Conservation (phyloP, 1,139 yeast species). For the Saccharomycopsis phalli region DNA sequence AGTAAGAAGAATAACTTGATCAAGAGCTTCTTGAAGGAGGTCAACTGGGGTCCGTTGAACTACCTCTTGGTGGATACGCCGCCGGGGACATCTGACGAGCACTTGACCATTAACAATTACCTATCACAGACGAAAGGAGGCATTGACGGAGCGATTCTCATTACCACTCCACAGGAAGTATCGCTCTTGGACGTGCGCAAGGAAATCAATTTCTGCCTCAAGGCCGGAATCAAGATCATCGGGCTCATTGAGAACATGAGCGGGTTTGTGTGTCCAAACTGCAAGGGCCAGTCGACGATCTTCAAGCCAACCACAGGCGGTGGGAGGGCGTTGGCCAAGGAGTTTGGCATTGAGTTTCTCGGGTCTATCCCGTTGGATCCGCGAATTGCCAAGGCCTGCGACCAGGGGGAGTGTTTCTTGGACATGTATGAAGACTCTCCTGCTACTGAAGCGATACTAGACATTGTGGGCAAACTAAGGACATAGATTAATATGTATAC, state of each 20-base stretch:
- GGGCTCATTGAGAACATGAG: conserved; percentile 98
- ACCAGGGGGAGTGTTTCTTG: conserved; percentile 76
- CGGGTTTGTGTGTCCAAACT: conserved; percentile 94
- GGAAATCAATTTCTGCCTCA: conserved; percentile 89
- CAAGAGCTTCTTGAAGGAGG: conserved; percentile 90
- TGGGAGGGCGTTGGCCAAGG: conserved; percentile 75
- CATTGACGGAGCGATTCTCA: conserved; percentile 89
- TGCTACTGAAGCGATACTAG: conserved; percentile 77
- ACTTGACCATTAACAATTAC: conserved; percentile 78
- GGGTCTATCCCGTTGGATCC: conserved; percentile 97
- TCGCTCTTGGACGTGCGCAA: conserved; percentile 90
- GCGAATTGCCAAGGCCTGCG: conserved; percentile 83
- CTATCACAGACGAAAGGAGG: conserved; percentile 67
- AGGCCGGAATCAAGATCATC: conserved; percentile 75
- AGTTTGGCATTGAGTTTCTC: conserved; percentile 63
- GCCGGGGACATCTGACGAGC: conserved; percentile 98
- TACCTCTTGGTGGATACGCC: conserved; percentile 93
- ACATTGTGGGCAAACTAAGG: conserved; percentile 56
- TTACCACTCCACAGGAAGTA: conserved; percentile 97
- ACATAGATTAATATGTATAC: too few species aligned
- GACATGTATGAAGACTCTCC: conserved; percentile 88
- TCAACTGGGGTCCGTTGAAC: conserved; percentile 92
- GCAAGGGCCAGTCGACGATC: conserved; percentile 83
- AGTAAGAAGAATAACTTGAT: conserved; percentile 89
- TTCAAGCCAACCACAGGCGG: conserved; percentile 98